Percentiles rank a stretch among this genome's conserved stretches.
Evolutionary conservation across 345 rosid genomes (phyloP).

Genomic region (Salix purpurea): DNA sequence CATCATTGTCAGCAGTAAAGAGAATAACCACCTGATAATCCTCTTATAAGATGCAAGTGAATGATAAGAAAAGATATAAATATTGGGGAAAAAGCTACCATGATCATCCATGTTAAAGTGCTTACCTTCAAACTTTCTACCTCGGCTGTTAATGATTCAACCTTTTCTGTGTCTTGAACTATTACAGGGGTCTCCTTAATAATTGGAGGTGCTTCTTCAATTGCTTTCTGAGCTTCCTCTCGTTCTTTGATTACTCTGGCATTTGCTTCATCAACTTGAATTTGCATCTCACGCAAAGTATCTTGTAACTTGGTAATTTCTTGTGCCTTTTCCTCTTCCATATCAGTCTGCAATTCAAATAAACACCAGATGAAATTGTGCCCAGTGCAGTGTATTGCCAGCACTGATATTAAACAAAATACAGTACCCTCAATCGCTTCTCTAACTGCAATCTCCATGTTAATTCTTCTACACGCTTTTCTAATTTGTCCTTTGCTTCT

Average conservation of each 20-base stretch:
- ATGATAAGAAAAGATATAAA: background rate
- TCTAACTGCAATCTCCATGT: conserved; percentile 97
- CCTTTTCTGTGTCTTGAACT: conserved; percentile 84
- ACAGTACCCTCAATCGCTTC: conserved; percentile 85
- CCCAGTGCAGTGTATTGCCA: background rate
- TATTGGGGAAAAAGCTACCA: background rate
- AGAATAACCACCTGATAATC: background rate
- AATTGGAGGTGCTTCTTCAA: conserved; percentile 96
- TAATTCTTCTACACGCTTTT: conserved; percentile 94
- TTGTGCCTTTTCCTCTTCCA: conserved; percentile 93
- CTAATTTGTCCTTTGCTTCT: conserved; percentile 98
- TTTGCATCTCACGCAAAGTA: conserved; percentile 65
- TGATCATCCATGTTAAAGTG: conserved; percentile 2
- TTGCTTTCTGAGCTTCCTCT: conserved; percentile 89
- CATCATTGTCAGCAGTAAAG: background rate
- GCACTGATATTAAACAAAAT: conserved; percentile 2
- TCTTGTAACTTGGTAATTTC: conserved; percentile 85
- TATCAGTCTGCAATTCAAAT: conserved; percentile 54
- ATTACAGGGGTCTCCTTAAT: conserved; percentile 94
- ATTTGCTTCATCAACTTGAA: conserved; percentile 88
- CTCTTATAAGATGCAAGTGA: background rate
- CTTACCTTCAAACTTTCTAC: conserved; percentile 80
- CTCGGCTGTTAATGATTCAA: conserved; percentile 62
- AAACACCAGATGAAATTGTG: background rate
- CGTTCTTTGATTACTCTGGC: conserved; percentile 65